Evolutionary conservation across 495 filamentous ascomycete genomes (phyloP).

Genomic region (Lasiosphaeris hirsuta): DNA sequence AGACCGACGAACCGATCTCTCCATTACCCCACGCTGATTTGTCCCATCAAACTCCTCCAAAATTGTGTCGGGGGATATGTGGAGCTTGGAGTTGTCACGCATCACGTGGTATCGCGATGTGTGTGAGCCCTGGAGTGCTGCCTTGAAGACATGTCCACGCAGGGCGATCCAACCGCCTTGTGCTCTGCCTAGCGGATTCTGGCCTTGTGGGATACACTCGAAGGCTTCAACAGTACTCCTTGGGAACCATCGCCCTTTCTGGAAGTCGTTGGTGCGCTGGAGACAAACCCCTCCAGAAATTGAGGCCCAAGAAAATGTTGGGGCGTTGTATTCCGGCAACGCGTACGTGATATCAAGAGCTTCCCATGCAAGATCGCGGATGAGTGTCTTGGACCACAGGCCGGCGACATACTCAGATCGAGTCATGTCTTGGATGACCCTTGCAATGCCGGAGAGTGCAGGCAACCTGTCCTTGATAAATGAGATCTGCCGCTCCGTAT

Average conservation of each 20-base stretch:
- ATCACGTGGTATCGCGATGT: not conserved
- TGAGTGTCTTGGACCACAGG: constrained; percentile 23
- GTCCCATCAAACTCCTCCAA: not conserved
- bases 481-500: constrained; percentile 20
- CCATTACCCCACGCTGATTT: not conserved
- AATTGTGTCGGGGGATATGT: not conserved
- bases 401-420: constrained; percentile 31
- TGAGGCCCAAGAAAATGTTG: not conserved
- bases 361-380: not conserved
- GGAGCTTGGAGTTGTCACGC: not conserved
- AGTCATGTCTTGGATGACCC: constrained; percentile 13
- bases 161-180: not conserved
- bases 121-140: not conserved
- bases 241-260: not conserved
- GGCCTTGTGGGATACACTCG: not conserved
- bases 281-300: not conserved
- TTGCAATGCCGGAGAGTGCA: constrained; percentile 32
- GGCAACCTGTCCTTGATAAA: constrained; percentile 28
- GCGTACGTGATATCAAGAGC: not conserved
- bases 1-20: constrained; percentile 1
- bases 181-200: not conserved
- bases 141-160: not conserved
- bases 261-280: not conserved
- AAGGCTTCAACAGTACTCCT: not conserved
- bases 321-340: not conserved